Conservation (phyloP, 495 filamentous ascomycete species). For the Xylaria castorea region DNA sequence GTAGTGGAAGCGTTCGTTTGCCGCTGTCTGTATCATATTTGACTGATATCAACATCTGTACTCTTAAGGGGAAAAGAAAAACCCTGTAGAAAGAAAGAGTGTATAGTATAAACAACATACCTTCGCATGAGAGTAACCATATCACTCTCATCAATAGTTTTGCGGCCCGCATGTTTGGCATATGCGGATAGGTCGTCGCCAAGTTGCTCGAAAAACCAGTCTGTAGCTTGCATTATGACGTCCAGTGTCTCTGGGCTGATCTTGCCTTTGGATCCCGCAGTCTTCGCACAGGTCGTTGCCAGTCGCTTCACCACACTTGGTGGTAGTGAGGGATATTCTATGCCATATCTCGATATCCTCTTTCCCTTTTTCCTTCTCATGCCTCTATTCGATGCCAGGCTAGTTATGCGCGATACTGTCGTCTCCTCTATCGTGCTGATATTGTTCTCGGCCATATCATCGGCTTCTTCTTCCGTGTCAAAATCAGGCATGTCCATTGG, state of each 20-base stretch:
- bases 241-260: constrained; percentile 75
- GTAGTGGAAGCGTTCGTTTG: constrained; percentile 74
- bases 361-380: constrained; percentile 56
- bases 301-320: constrained; percentile 74
- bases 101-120: constrained; percentile 55
- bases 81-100: constrained; percentile 29
- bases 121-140: constrained; percentile 81
- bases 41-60: constrained; percentile 38
- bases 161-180: constrained; percentile 80
- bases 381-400: constrained; percentile 35
- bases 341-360: constrained; percentile 73
- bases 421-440: constrained; percentile 28
- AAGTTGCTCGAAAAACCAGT: constrained; percentile 89
- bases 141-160: constrained; percentile 85
- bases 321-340: constrained; percentile 77
- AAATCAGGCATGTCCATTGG: constrained; percentile 32
- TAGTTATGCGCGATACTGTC: constrained; percentile 37
- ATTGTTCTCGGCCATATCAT: constrained; percentile 32
- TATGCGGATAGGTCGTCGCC: constrained; percentile 80
- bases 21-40: constrained; percentile 69
- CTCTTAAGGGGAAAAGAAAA: constrained; percentile 29
- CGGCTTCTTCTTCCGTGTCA: constrained; percentile 37
- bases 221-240: constrained; percentile 77
- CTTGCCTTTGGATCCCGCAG: constrained; percentile 65
- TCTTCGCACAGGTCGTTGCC: constrained; percentile 71